These are phyloP conservation scores for Suillus bovinus DNA, from an alignment of 768 basidiomycete genomes.

Conservation along the genomic window DNA sequence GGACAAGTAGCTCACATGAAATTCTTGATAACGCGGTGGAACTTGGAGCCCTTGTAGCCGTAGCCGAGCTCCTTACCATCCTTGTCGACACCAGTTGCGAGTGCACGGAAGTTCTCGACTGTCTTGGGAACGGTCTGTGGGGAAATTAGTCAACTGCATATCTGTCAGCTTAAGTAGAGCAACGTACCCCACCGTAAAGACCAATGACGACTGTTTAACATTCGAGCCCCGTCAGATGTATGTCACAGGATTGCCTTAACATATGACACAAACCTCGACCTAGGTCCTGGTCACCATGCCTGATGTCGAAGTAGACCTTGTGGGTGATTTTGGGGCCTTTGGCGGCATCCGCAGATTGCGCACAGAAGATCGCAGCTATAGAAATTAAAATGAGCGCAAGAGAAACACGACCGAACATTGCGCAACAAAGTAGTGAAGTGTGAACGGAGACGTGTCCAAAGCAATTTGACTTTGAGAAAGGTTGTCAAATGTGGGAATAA, in stretches of 20 bases:
- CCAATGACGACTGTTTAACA: conserved; percentile 69
- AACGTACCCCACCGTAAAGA: conserved; percentile 81
- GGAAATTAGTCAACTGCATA: conserved; percentile 1
- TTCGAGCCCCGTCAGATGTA: conserved; percentile 10
- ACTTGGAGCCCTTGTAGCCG: conserved; percentile 94
- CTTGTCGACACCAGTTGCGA: conserved; percentile 81
- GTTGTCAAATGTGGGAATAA: conserved; percentile 22
- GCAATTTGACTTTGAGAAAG: conserved; percentile 7
- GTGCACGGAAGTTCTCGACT: conserved; percentile 95
- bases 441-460: conserved; percentile 28
- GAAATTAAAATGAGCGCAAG: conserved; percentile 63
- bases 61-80: conserved; percentile 65
- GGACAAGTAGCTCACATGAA: conserved; percentile 65
- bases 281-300: conserved; percentile 84
- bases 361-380: conserved; percentile 69
- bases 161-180: background rate
- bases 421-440: conserved; percentile 12
- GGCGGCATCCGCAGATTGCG: conserved; percentile 71
- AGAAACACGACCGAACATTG: conserved; percentile 62
- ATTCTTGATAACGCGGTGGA: conserved; percentile 94
- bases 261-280: conserved; percentile 64
- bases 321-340: conserved; percentile 90
- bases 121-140: conserved; percentile 91
- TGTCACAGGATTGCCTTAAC: background rate
- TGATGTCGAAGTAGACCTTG: conserved; percentile 94